Conservation (phyloP, 108 stramenopile genomes). For the Stephanodiscus minutulus region DNA sequence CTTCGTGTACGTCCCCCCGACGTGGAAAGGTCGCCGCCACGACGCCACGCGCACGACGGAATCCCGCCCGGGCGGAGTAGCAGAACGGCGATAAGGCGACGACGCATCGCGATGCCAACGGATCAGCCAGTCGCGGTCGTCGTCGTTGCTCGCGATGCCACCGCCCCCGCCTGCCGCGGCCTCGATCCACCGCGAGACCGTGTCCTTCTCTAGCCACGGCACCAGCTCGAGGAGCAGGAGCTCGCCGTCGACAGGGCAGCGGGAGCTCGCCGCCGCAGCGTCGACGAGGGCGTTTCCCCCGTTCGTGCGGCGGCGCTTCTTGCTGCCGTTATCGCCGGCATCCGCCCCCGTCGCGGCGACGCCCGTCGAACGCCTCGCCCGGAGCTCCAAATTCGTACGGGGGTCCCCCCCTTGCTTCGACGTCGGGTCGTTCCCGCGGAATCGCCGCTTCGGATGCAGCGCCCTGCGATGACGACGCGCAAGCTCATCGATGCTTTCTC, state of each 20-base stretch:
- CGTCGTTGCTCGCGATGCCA: constrained; percentile 1
- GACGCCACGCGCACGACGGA: constrained; percentile 53
- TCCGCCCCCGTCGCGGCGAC: too few species aligned
- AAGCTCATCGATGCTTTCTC: constrained; percentile 14
- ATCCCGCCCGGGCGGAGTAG: neutral
- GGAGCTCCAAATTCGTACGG: constrained; percentile 57
- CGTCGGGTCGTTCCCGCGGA: constrained; percentile 57
- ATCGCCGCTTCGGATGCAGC: constrained; percentile 48
- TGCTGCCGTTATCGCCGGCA: too few species aligned
- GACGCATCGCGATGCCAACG: too few species aligned
- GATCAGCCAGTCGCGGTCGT: too few species aligned
- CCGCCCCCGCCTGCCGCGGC: neutral
- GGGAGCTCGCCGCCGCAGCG: too few species aligned
- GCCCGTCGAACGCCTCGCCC: constrained; percentile 15
- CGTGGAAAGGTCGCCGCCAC: constrained; percentile 69
- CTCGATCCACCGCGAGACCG: constrained; percentile 24
- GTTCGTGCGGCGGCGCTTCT: too few species aligned
- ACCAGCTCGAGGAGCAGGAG: constrained; percentile 3
- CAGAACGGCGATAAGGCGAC: too few species aligned
- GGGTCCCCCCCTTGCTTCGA: constrained; percentile 82
- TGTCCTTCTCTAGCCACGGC: constrained; percentile 27
- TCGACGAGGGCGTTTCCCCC: too few species aligned
- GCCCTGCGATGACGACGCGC: constrained; percentile 16
- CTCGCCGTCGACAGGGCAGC: too few species aligned
- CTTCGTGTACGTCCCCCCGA: constrained; percentile 79